phyloP scores from a whole-genome alignment of 768 basidiomycete species.

The Xanthoconium stramineum region DNA sequence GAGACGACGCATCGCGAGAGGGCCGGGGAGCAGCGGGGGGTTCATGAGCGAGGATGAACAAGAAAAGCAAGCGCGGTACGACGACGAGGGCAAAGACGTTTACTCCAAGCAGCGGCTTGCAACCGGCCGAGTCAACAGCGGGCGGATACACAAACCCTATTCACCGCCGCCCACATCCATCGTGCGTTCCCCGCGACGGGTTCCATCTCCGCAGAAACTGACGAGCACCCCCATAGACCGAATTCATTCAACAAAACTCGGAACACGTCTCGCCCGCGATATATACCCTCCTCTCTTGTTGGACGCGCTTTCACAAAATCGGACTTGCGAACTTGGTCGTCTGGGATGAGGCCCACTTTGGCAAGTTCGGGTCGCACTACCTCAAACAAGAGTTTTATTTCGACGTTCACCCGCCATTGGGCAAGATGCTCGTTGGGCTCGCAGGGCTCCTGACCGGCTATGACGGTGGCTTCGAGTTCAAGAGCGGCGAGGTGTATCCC shows the following conservation, averaged over 20 bases:
- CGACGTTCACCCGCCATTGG: conserved; percentile 97
- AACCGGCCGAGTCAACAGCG: conserved; percentile 46
- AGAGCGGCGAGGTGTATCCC: conserved; percentile 85
- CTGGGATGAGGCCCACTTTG: conserved; percentile 99
- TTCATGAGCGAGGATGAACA: conserved; percentile 27
- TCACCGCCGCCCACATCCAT: conserved; percentile 66
- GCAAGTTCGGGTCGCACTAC: conserved; percentile 98
- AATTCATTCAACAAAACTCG: conserved; percentile 76
- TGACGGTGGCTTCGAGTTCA: conserved; percentile 89
- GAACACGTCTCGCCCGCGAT: conserved; percentile 75
- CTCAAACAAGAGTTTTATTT: conserved; percentile 99
- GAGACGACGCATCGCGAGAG: conserved; percentile 42
- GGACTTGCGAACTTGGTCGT: conserved; percentile 83
- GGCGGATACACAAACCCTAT: conserved; percentile 56
- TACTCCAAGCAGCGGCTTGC: conserved; percentile 46
- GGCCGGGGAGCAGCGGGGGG: conserved; percentile 31
- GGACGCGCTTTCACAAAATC: conserved; percentile 92
- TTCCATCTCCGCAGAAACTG: conserved; percentile 10
- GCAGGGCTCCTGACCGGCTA: conserved; percentile 91
- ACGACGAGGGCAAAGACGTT: conserved; percentile 67
- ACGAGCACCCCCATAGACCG: conserved; percentile 42
- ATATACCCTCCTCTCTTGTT: conserved; percentile 92
- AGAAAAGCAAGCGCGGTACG: conserved; percentile 36
- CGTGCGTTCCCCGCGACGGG: conserved; percentile 34
- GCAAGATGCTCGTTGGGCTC: conserved; percentile 98